Evolutionary conservation across 2,329 filamentous ascomycete genomes (phyloP), one percentile per base, ranked within the genome.

Genomic region (Aspergillus sp.): DNA sequence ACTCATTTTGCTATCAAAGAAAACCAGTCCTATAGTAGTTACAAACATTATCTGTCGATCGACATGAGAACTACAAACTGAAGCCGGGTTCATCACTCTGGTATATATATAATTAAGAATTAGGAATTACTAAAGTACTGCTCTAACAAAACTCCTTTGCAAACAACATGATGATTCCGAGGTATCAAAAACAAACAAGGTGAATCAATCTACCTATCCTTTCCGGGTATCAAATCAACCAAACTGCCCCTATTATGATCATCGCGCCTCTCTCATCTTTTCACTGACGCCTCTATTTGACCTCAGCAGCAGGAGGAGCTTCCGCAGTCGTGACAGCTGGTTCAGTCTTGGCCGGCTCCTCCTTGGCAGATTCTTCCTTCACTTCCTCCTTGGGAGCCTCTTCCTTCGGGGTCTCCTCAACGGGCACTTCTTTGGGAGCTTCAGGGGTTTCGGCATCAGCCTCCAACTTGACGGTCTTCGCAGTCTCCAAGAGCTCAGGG

Each of bases 401-500:
- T 45, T 50, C 46, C 43, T 47, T 45, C 2, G 29, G 31, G 10
- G 42, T 39, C 3, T 32, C 30, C 37, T 39, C 10, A 32, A 11
- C 30, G 12, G 49, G 33, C 31, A 51, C 49, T n/a, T 48, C 40
- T 37, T 51, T 45, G 6, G 46, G 9, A 39, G 46, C 9, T 12
- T 52, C 49, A n/a, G 46, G 44, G 31, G 36, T 40, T 27, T 40
- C 27, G 27, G 46, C 47, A 10, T 41, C 35, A 28, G 37, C 33
- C 31, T 52, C 51, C 13, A 69, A 51, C 5, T 53, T 51, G 26
- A 68, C 58, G 7, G 60, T 60, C 13, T 54, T 51, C 8, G 58
- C 65, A 33, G 45, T 54, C 2, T 68, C 72, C 40, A 69, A 65
- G 46, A 83, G 60, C n/a, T 69, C 65, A 3, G 64, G 62, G 6